Evolutionary conservation across 495 filamentous ascomycete species (phyloP).

Genomic region (Podospora fimiseda): DNA sequence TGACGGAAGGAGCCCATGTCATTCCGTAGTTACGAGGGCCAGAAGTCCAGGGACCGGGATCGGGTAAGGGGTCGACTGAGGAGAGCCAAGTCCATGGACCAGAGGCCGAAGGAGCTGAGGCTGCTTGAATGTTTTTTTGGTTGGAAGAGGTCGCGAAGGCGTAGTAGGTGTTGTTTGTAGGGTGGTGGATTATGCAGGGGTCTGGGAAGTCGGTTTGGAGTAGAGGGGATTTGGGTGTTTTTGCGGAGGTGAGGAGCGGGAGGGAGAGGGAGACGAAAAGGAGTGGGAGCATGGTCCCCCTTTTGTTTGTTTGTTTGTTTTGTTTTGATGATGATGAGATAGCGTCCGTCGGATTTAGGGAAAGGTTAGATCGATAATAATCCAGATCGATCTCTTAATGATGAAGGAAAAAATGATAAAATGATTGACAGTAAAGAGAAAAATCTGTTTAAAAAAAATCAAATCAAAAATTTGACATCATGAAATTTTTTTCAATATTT

Average conservation of each 20-base stretch:
- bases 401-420: background rate
- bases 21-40: slow-evolving; percentile 20
- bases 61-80: slow-evolving; percentile 23
- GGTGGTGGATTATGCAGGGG: slow-evolving; percentile 28
- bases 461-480: too few relatives aligned
- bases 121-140: slow-evolving; percentile 31
- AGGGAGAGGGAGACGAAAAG: background rate
- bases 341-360: too few relatives aligned
- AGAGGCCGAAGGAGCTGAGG: slow-evolving; percentile 16
- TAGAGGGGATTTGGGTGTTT: slow-evolving; percentile 1
- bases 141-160: slow-evolving; percentile 32
- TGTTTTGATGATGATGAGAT: too few relatives aligned
- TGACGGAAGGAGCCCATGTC: slow-evolving; percentile 49
- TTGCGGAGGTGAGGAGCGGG: background rate
- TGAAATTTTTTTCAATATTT: background rate
- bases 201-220: slow-evolving; percentile 30
- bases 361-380: too few relatives aligned
- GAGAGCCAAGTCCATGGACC: slow-evolving; percentile 27
- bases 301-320: too few relatives aligned
- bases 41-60: slow-evolving; percentile 25
- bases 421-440: background rate
- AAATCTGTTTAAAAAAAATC: background rate
- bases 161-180: slow-evolving; percentile 26
- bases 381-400: too few relatives aligned
- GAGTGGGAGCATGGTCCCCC: background rate